A percentile compares a stretch with the other conserved stretches of the same genome.
Evolutionary conservation across 257 asterid species (phyloP).

Genomic region (Marsdenia floribunda): DNA sequence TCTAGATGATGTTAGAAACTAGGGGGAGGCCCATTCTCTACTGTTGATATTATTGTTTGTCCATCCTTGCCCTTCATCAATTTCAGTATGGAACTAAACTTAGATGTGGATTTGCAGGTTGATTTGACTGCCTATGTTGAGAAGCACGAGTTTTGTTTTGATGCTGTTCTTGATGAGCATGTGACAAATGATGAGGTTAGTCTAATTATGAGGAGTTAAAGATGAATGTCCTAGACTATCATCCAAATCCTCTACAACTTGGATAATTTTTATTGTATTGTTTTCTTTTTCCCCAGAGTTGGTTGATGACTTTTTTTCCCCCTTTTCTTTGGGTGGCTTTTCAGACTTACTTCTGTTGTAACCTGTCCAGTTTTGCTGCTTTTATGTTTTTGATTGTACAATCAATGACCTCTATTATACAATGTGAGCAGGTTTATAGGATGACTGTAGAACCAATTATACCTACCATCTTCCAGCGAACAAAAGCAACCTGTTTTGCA

Average conservation of each 20-base stretch:
- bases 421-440: constrained; percentile 63
- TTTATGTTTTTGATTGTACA: neutral
- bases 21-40: neutral
- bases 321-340: neutral
- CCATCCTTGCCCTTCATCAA: neutral
- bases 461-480: constrained; percentile 89
- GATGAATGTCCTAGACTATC: neutral
- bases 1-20: neutral
- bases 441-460: constrained; percentile 93
- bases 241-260: neutral
- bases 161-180: constrained; percentile 88
- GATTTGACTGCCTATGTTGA: constrained; percentile 98
- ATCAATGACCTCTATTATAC: neutral
- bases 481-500: constrained; percentile 96
- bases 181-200: constrained; percentile 95
- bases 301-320: neutral
- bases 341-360: neutral
- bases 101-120: constrained; percentile 48
- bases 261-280: neutral
- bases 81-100: constrained; percentile 22
- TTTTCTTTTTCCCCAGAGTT: neutral
- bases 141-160: constrained; percentile 94
- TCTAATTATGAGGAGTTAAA: neutral
- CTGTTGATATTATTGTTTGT: neutral
- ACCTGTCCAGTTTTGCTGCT: neutral